Conservation (phyloP, 192 early-diverging fungal genomes). For the Cladochytrium replicatum region DNA sequence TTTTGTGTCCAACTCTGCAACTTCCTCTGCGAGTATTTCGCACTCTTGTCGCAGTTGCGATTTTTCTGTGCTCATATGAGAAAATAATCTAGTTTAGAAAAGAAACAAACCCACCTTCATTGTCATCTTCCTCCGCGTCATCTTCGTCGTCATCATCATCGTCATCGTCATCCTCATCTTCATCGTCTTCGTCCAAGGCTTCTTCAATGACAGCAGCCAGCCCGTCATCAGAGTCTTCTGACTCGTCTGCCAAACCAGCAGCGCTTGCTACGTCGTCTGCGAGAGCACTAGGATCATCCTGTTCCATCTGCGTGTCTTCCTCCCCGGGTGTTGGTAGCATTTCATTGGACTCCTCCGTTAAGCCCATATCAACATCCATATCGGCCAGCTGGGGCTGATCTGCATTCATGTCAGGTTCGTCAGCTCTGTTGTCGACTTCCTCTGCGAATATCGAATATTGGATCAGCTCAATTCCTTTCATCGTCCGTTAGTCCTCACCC, state of each 20-base stretch:
- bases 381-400: constrained; percentile 23
- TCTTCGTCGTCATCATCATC: constrained; percentile 40
- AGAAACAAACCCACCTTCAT: constrained; percentile 13
- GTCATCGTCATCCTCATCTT: constrained; percentile 41
- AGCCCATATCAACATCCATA: constrained; percentile 24
- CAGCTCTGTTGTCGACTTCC: constrained; percentile 9
- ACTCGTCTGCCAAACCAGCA: constrained; percentile 4
- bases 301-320: not conserved
- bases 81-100: not conserved
- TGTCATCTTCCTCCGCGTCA: constrained; percentile 22
- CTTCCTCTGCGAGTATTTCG: constrained; percentile 44
- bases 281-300: constrained; percentile 1
- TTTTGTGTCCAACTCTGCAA: constrained; percentile 48
- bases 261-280: constrained; percentile 2
- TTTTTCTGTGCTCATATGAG: constrained; percentile 18
- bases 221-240: constrained; percentile 4
- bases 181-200: constrained; percentile 25
- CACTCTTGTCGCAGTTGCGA: constrained; percentile 5
- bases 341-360: not conserved
- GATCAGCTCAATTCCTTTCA: constrained; percentile 12
- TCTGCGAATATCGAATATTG: constrained; percentile 23
- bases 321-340: too few relatives aligned
- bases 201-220: constrained; percentile 28
- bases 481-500: constrained; percentile 29
- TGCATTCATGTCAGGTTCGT: constrained; percentile 18